Base-by-base conservation (phyloP, 2,329 filamentous ascomycete species). In the Thielaviopsis cerberus region DNA sequence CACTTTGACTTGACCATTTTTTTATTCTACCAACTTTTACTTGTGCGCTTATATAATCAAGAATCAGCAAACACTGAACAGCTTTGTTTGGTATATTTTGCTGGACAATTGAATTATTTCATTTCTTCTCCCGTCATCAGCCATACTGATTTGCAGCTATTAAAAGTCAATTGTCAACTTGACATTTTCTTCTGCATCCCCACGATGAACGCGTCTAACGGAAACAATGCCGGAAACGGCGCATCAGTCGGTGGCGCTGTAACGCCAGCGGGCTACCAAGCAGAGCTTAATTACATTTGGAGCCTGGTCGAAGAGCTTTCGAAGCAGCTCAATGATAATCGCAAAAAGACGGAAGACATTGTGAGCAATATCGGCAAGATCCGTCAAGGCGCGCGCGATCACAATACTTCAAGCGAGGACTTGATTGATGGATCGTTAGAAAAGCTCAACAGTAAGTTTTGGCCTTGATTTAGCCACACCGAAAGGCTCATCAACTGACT, bases 211-310 rank as follows among this genome's bases (percentile, higher is more conserved):
- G 55, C 53, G 17, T 26, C 53, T n/a, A 60, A 57, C 41, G 54
- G 51, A 23, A 54, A 54, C 30, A 58, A 57, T 52, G 48, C 54
- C 66, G 74, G 74, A 61, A 76, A 76, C 63, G 74, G 74, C 64
- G 69, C 67, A 69, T 69, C 71, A 26, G 70, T 69, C 30, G 73
- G 72, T 61, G 57, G 61, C 30, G 73, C 76, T 51, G 80, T 81
- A 15, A 81, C 78, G 17, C 81, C 81, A n/a, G 81, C 81, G 20
- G 81, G 80, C 53, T 81, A 85, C 66, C 80, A 84, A 67, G 77
- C 80, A 56, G 81, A 85, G 68, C 75, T 85, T 61, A 82, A 82
- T 66, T 80, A 82, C 68, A 82, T 85, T 65, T 83, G 83, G 66
- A 73, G 74, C 63, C 80, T 84, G 77, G 81, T 85, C 11, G 81